Evolutionary conservation across 2,329 filamentous ascomycete species (phyloP).

Genomic region (Dactylellina leptospora): DNA sequence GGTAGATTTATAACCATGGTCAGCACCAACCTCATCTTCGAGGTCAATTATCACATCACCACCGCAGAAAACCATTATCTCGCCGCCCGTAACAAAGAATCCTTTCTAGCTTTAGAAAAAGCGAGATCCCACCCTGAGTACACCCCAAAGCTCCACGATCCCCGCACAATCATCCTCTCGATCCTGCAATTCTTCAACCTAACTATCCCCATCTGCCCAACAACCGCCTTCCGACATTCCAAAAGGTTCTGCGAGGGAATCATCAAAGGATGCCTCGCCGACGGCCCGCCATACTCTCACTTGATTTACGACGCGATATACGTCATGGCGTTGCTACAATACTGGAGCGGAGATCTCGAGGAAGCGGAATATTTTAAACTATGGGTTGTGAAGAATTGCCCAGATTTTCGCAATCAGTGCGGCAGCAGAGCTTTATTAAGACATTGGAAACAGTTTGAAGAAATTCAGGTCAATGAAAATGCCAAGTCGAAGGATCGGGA

Average conservation of each 20-base stretch:
- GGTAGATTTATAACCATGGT: too few relatives aligned
- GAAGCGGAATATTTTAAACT: neutral
- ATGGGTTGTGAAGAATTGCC: neutral
- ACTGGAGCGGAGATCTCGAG: neutral
- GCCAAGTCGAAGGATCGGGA: neutral
- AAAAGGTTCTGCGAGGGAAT: neutral
- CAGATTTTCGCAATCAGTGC: neutral
- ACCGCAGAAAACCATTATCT: neutral
- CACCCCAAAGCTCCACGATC: neutral
- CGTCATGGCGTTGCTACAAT: neutral
- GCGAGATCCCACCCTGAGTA: neutral
- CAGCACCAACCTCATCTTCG: too few relatives aligned
- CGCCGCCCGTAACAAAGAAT: neutral
- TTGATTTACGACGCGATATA: neutral
- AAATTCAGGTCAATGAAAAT: neutral
- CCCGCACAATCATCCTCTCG: neutral
- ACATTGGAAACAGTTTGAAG: constrained; percentile 4
- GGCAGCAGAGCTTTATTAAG: constrained; percentile 2
- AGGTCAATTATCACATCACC: neutral
- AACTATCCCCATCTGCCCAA: neutral
- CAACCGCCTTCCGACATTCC: neutral
- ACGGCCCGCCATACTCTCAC: neutral
- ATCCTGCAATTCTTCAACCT: neutral
- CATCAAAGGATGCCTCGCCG: neutral
- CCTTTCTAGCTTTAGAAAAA: neutral